These are phyloP conservation scores for Metschnikowia matae DNA, from an alignment of 805 yeast genomes.

Conservation along the genomic window DNA sequence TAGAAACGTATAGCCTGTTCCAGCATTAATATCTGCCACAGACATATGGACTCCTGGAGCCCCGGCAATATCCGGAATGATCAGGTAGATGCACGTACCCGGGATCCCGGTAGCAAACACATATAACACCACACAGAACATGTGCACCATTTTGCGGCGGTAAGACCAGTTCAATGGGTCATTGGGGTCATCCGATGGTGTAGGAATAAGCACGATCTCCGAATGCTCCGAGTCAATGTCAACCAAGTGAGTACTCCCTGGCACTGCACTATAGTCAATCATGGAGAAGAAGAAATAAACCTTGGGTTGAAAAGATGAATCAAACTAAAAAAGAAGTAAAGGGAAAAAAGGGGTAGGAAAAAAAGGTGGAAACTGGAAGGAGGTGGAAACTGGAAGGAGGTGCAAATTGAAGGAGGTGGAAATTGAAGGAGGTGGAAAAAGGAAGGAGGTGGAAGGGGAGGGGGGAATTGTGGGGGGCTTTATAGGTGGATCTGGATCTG, in stretches of 20 bases:
- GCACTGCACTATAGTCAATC: conserved; percentile 25
- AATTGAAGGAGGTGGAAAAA: too few relatives aligned
- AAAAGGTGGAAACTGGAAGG: too few relatives aligned
- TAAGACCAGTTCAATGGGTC: conserved; percentile 66
- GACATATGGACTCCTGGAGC: conserved; percentile 13
- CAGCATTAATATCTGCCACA: conserved; percentile 15
- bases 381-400: too few relatives aligned
- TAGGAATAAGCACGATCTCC: conserved; percentile 55
- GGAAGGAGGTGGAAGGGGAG: too few relatives aligned
- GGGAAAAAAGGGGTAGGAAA: too few relatives aligned
- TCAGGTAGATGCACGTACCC: conserved; percentile 16
- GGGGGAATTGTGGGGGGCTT: too few relatives aligned
- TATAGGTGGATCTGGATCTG: too few relatives aligned
- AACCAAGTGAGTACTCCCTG: conserved; percentile 51
- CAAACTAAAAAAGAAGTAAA: too few relatives aligned
- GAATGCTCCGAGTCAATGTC: conserved; percentile 35
- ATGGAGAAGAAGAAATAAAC: not conserved
- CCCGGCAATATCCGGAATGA: conserved; percentile 15
- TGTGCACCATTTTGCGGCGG: conserved; percentile 43
- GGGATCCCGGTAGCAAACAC: conserved; percentile 40
- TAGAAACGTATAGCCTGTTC: conserved; percentile 15
- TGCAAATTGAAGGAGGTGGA: too few relatives aligned
- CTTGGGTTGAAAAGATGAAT: too few relatives aligned
- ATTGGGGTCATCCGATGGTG: conserved; percentile 64
- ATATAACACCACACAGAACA: conserved; percentile 35